Evolutionary conservation across 1,139 yeast species (phyloP), one percentile per base, ranked within the genome.

Genomic region (Saccharomyces hybrid): DNA sequence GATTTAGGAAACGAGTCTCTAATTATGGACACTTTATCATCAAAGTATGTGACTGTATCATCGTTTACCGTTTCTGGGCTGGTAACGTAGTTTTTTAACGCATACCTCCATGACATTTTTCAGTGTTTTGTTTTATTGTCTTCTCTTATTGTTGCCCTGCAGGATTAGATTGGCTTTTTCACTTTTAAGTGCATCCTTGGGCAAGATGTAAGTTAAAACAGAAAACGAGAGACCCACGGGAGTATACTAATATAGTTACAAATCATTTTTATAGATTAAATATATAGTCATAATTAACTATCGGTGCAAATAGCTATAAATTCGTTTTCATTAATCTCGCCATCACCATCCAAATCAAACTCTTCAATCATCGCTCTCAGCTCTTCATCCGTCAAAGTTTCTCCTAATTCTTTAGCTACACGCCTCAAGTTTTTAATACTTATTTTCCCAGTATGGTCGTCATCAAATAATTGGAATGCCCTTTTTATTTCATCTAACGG

Each of bases 301-400:
- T 89, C 96, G 28, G 89, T 83, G 68, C 96, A 89, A 50, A 91
- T 89, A 57, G 88, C 86, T 58, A 89, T 88, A 70, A 93, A 95
- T 73, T 95, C 99, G 59, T 89, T 93, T 66, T 88, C 95, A 64
- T 85, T 86, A 62, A 95, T 90, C 62, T 88, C 96, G 50, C 98
- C 99, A 69, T 95, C 99, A 59, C 88, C 96, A 69, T 95, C 98
- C 56, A 93, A 74, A 71, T 95, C 99, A 67, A 95, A 95, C 71
- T 93, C 99, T 59, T 91, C 97, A 61, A 95, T 93, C 99, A 95
- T 93, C 11, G 98, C 97, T 61, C 87, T 80, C 55, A 95, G 76
- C 65, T 95, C 99, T 57, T 90, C 96, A 61, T 93, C 99, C 8
- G 89, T 85, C 56, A 95, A 75, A 64, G 86, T 88, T 70, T 95